Evolutionary conservation across 805 yeast genomes (phyloP).

Genomic region (Clavispora asparagi): DNA sequence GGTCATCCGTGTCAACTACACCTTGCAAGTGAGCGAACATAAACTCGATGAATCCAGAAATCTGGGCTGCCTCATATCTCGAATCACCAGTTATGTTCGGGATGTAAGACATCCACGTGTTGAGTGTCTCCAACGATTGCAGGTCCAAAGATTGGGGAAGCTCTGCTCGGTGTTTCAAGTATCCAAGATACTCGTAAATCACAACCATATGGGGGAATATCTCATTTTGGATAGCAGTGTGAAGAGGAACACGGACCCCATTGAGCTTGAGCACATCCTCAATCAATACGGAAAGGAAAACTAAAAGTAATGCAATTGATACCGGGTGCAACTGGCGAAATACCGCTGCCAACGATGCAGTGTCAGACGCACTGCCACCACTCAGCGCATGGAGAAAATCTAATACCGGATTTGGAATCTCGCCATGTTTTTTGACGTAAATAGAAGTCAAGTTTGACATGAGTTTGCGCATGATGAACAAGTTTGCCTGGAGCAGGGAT

Average conservation of each 20-base stretch:
- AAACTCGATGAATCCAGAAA: slow-evolving; percentile 10
- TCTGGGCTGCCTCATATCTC: slow-evolving; percentile 21
- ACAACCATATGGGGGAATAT: slow-evolving; percentile 23
- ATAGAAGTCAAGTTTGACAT: slow-evolving; percentile 50
- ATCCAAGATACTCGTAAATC: slow-evolving; percentile 15
- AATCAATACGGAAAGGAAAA: slow-evolving; percentile 41
- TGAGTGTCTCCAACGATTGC: slow-evolving; percentile 22
- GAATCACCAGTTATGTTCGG: slow-evolving; percentile 28
- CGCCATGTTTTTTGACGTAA: slow-evolving; percentile 33
- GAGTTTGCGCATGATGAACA: slow-evolving; percentile 51
- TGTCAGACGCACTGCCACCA: background rate
- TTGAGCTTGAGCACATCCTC: slow-evolving; percentile 45
- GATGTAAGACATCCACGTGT: slow-evolving; percentile 34
- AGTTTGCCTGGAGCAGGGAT: slow-evolving; percentile 1
- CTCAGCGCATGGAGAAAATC: background rate
- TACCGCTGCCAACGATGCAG: background rate
- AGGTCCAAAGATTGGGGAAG: slow-evolving; percentile 9
- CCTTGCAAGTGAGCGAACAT: slow-evolving; percentile 13
- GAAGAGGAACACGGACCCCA: slow-evolving; percentile 25
- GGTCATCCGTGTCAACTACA: background rate
- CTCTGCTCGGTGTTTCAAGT: slow-evolving; percentile 1
- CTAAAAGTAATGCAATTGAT: slow-evolving; percentile 14
- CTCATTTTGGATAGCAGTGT: slow-evolving; percentile 30
- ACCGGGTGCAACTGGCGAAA: slow-evolving; percentile 1
- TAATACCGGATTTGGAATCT: slow-evolving; percentile 39